These are phyloP conservation scores for Wolfiporia cocos DNA, from an alignment of 1,284 basidiomycete species.

Conservation along the genomic window DNA sequence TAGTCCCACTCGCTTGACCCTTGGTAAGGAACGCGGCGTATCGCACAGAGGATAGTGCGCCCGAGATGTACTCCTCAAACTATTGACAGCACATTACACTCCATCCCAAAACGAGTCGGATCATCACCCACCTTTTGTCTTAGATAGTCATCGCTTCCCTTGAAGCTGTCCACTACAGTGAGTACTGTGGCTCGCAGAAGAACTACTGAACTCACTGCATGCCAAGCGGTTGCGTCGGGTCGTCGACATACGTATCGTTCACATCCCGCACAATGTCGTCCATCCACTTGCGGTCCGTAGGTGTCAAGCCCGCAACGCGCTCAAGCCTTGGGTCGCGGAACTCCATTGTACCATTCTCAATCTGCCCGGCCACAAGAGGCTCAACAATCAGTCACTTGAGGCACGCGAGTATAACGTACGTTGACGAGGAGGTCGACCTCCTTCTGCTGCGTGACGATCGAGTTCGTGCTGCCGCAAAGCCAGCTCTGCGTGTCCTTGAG, in stretches of 20 bases:
- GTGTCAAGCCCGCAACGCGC: slow-evolving; percentile 72
- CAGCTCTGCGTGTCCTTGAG: slow-evolving; percentile 76
- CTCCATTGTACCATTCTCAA: slow-evolving; percentile 80
- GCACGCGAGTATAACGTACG: slow-evolving; percentile 53
- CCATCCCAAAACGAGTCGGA: not conserved
- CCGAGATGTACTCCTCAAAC: slow-evolving; percentile 84
- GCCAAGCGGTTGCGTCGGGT: slow-evolving; percentile 45
- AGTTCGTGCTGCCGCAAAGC: slow-evolving; percentile 93
- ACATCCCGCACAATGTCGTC: slow-evolving; percentile 47
- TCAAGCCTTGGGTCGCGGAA: slow-evolving; percentile 82
- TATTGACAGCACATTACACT: slow-evolving; percentile 19
- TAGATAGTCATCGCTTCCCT: slow-evolving; percentile 91
- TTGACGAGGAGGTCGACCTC: slow-evolving; percentile 93
- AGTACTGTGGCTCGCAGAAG: not conserved
- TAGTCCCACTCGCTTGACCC: slow-evolving; percentile 53
- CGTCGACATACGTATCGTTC: slow-evolving; percentile 53
- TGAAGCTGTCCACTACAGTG: slow-evolving; percentile 50
- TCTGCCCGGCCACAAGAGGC: slow-evolving; percentile 37
- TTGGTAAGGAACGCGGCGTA: slow-evolving; percentile 78
- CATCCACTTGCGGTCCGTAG: slow-evolving; percentile 98
- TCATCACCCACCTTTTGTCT: slow-evolving; percentile 61
- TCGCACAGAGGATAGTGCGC: slow-evolving; percentile 78
- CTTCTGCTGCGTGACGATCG: slow-evolving; percentile 91
- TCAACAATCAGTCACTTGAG: not conserved
- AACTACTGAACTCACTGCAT: slow-evolving; percentile 54